A percentile compares a stretch with the other conserved stretches of the same genome.
Conservation (phyloP, 2,329 filamentous ascomycete species). For the Xylaria sp. region DNA sequence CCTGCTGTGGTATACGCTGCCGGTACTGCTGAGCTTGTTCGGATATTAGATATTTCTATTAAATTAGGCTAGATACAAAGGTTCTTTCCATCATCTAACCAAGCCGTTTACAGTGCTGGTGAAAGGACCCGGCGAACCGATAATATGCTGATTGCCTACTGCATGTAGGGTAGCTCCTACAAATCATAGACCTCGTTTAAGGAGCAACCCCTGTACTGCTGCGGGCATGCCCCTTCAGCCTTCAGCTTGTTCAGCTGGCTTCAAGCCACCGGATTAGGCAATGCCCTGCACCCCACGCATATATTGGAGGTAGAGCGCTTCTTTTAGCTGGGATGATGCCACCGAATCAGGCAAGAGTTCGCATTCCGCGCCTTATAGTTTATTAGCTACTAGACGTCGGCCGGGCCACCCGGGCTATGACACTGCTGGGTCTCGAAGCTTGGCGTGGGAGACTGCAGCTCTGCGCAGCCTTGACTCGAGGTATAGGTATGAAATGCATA, state of each 20-base stretch:
- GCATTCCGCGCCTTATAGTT: background rate
- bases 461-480: background rate
- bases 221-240: background rate
- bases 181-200: background rate
- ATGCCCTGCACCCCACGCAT: conserved; percentile 2
- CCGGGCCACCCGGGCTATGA: background rate
- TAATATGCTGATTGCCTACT: background rate
- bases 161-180: background rate
- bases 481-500: conserved; percentile 6
- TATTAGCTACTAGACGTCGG: background rate
- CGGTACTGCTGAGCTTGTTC: background rate
- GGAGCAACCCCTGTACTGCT: background rate
- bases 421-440: conserved; percentile 6
- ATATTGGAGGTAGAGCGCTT: background rate
- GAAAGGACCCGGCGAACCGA: background rate
- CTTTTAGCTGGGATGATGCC: conserved; percentile 2
- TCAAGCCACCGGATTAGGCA: conserved; percentile 10
- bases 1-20: background rate
- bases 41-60: background rate
- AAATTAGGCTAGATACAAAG: background rate
- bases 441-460: conserved; percentile 1
- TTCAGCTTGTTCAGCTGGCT: conserved; percentile 17
- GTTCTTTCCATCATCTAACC: background rate
- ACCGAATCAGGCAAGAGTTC: background rate
- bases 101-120: background rate